Conservation (phyloP, 2,329 filamentous ascomycete species). For the Aureobasidium sp. region DNA sequence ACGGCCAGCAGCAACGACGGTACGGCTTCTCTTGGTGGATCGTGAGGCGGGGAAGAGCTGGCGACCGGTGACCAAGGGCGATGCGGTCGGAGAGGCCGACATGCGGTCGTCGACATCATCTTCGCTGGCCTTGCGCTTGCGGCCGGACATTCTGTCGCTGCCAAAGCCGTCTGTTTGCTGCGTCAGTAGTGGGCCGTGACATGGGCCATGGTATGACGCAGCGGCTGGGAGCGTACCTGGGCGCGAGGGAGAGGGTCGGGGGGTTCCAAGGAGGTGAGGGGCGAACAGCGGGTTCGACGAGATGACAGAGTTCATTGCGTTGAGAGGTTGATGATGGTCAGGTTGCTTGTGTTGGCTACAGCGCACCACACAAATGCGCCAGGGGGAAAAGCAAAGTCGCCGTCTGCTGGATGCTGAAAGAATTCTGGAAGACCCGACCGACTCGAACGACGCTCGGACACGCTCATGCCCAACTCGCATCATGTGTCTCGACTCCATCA, state of each 20-base stretch:
- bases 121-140: slow-evolving; percentile 75
- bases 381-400: not conserved
- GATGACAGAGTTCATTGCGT: slow-evolving; percentile 55
- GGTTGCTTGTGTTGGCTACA: not conserved
- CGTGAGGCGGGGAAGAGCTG: slow-evolving; percentile 44
- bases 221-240: slow-evolving; percentile 43
- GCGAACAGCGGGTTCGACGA: slow-evolving; percentile 50
- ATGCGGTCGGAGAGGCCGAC: slow-evolving; percentile 79
- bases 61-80: slow-evolving; percentile 66
- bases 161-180: slow-evolving; percentile 30
- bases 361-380: slow-evolving; percentile 15
- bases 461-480: not conserved
- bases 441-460: not conserved
- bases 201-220: slow-evolving; percentile 17
- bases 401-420: not conserved
- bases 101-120: slow-evolving; percentile 69
- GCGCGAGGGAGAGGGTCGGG: slow-evolving; percentile 53
- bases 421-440: slow-evolving; percentile 8
- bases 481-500: slow-evolving; percentile 2
- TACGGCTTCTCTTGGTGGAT: slow-evolving; percentile 60
- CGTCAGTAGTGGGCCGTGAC: slow-evolving; percentile 19
- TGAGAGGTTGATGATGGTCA: not conserved
- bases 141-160: slow-evolving; percentile 40
- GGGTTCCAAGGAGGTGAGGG: slow-evolving; percentile 56
- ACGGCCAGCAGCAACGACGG: slow-evolving; percentile 58